These are phyloP conservation scores for Graphilbum sp. DNA, from an alignment of 2,329 filamentous ascomycete species.

Conservation along the genomic window DNA sequence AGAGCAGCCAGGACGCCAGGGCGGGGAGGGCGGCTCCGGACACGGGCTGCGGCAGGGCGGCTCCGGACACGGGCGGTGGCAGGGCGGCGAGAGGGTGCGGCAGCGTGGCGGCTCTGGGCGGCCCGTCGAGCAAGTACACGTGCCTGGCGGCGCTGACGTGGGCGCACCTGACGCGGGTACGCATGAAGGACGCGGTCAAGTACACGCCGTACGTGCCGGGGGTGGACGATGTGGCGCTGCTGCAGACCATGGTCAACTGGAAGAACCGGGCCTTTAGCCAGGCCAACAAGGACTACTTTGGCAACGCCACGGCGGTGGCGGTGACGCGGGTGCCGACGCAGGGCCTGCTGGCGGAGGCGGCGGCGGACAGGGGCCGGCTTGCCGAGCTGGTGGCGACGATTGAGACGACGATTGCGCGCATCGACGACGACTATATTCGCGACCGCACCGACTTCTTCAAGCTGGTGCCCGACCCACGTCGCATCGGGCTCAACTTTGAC, in stretches of 20 bases:
- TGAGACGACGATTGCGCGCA: conserved; percentile 15
- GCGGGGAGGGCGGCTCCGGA: no score
- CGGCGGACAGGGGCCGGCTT: conserved; percentile 11
- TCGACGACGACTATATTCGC: conserved; percentile 25
- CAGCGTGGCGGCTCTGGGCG: no score
- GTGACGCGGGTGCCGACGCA: conserved; percentile 14
- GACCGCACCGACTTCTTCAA: conserved; percentile 21
- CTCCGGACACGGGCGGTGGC: no score
- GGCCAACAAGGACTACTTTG: conserved; percentile 19
- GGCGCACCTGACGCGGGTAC: conserved; percentile 21
- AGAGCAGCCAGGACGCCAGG: no score
- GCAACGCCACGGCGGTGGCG: conserved; percentile 24
- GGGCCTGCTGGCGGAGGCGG: conserved; percentile 11
- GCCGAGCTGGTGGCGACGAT: conserved; percentile 15
- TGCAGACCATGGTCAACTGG: conserved; percentile 28
- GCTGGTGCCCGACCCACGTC: conserved; percentile 21
- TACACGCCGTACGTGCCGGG: background rate
- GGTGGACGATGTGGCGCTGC: conserved; percentile 9
- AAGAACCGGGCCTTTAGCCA: conserved; percentile 17
- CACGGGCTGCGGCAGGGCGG: no score
- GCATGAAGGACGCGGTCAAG: conserved; percentile 9
- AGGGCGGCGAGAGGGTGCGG: no score
- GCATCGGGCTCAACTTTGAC: conserved; percentile 23
- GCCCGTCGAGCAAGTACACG: conserved; percentile 17
- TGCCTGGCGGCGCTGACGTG: conserved; percentile 23